phyloP scores from a whole-genome alignment of 1,139 yeast species.

The Blastobotrys elegans region DNA sequence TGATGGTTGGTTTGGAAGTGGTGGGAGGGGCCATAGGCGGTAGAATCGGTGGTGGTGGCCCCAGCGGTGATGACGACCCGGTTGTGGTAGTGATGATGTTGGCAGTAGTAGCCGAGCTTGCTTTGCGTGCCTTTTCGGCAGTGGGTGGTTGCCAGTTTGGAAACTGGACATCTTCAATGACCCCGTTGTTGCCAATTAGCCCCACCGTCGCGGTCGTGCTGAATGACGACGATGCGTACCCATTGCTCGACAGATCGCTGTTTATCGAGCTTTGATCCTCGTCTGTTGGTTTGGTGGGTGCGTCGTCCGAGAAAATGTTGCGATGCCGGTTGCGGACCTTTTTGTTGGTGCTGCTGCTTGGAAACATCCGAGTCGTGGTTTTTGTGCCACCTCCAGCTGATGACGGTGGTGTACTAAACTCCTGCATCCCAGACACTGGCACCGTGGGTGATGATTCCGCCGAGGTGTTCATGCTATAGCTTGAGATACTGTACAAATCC shows the following conservation, averaged over 20 bases:
- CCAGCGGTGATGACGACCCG: background rate
- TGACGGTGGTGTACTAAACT: too few relatives aligned
- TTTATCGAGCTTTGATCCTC: slow-evolving; percentile 6
- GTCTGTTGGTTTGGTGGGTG: background rate
- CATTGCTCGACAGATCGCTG: background rate
- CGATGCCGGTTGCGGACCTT: background rate
- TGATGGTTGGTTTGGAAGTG: background rate
- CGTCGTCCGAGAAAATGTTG: slow-evolving; percentile 1
- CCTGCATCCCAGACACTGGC: too few relatives aligned
- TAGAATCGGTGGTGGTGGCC: slow-evolving; percentile 1
- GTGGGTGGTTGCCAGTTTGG: background rate
- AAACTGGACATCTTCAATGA: slow-evolving; percentile 10
- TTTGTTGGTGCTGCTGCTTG: too few relatives aligned
- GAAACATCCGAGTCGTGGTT: too few relatives aligned
- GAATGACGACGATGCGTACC: slow-evolving; percentile 1
- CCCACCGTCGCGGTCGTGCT: slow-evolving; percentile 8
- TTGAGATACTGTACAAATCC: too few relatives aligned
- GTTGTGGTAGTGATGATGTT: slow-evolving; percentile 1
- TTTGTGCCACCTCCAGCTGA: too few relatives aligned
- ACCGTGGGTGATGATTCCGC: too few relatives aligned
- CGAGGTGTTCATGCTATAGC: too few relatives aligned
- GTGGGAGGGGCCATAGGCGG: background rate
- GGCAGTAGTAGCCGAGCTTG: slow-evolving; percentile 3
- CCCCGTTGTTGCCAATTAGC: slow-evolving; percentile 10
- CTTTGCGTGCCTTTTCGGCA: background rate